Conservation (phyloP, 768 basidiomycete species). For the Lyophyllum shimeji region DNA sequence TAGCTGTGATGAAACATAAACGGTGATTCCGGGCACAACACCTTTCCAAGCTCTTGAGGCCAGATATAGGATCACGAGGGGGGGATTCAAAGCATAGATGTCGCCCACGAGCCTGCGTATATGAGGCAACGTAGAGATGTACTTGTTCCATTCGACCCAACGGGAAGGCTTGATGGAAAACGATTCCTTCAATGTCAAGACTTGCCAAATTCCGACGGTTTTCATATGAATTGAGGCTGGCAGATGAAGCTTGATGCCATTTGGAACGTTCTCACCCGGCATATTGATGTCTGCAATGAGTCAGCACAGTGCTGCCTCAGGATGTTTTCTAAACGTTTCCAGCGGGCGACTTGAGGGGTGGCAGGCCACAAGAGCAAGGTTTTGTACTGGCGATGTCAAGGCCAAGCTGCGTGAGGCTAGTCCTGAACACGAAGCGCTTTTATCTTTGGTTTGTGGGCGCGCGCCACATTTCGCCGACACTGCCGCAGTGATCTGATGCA, state of each 20-base stretch:
- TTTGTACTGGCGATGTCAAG: too few relatives aligned
- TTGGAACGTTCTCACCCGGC: not conserved
- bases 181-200: conserved; percentile 11
- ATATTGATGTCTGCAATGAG: not conserved
- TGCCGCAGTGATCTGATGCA: too few relatives aligned
- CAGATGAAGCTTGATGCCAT: not conserved
- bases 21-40: conserved; percentile 13
- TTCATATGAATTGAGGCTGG: not conserved
- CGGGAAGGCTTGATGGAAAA: conserved; percentile 3
- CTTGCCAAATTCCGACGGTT: conserved; percentile 13
- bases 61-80: conserved; percentile 12
- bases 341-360: too few relatives aligned
- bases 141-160: conserved; percentile 12
- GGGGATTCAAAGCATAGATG: conserved; percentile 12
- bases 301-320: not conserved
- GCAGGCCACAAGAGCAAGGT: too few relatives aligned
- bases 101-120: conserved; percentile 10
- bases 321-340: not conserved
- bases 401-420: too few relatives aligned
- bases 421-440: too few relatives aligned
- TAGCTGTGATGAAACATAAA: conserved; percentile 15
- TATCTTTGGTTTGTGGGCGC: too few relatives aligned
- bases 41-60: conserved; percentile 12
- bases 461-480: too few relatives aligned
- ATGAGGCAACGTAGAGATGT: conserved; percentile 6